These are phyloP conservation scores for Tetrapisispora namnaoensis DNA, from an alignment of 805 yeast genomes.

Conservation along the genomic window DNA sequence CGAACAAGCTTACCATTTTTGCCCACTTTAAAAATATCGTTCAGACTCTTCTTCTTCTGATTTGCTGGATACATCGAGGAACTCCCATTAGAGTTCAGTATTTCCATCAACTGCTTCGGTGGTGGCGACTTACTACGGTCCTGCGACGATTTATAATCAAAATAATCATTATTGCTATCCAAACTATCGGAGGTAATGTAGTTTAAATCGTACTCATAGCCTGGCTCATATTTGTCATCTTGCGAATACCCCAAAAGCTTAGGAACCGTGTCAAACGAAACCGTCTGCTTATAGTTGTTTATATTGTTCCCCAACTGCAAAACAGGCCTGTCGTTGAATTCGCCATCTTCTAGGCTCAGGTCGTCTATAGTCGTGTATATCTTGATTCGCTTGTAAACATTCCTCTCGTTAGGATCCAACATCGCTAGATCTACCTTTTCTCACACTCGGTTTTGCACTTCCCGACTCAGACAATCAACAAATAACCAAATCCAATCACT, in stretches of 20 bases:
- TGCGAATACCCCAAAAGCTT: constrained; percentile 11
- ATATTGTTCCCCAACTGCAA: background rate
- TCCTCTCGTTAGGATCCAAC: constrained; percentile 5
- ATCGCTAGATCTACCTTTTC: background rate
- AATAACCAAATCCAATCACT: no score
- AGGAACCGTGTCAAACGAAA: constrained; percentile 30
- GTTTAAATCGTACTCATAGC: background rate
- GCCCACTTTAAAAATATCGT: constrained; percentile 18
- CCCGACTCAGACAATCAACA: no score
- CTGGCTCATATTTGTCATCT: constrained; percentile 5
- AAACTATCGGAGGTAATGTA: background rate
- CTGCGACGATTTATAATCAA: background rate
- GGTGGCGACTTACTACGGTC: constrained; percentile 7
- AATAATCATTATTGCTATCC: background rate
- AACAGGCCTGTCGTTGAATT: background rate
- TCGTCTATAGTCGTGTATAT: constrained; percentile 5
- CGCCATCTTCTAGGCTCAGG: background rate
- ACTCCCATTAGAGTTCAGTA: background rate
- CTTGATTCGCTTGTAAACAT: constrained; percentile 9
- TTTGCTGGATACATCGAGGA: background rate
- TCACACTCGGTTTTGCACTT: no score
- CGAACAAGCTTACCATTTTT: constrained; percentile 26
- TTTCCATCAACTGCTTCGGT: background rate
- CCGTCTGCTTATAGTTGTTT: constrained; percentile 13
- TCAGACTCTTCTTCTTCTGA: background rate